Conservation (phyloP, 169 alveolate species). For the Plasmodium adleri region DNA sequence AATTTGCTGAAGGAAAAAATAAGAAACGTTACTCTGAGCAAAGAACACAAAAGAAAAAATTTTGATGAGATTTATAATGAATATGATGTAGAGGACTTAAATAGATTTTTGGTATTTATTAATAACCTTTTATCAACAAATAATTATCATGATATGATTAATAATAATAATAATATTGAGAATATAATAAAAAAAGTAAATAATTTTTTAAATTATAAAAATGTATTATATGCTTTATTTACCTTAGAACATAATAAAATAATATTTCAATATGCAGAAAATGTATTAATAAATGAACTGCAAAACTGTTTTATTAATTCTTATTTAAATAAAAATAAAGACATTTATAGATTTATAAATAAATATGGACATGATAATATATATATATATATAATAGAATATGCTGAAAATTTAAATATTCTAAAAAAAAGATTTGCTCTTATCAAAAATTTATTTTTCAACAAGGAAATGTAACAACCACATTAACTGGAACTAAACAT, state of each 20-base stretch:
- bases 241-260: conserved; percentile 36
- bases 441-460: conserved; percentile 25
- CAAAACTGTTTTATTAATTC: conserved; percentile 38
- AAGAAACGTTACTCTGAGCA: conserved; percentile 27
- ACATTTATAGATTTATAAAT: conserved; percentile 30
- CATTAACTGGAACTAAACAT: too few relatives aligned
- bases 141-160: neutral
- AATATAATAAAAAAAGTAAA: conserved; percentile 4
- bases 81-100: neutral
- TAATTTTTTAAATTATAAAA: conserved; percentile 31
- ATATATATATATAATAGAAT: conserved; percentile 35
- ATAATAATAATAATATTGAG: neutral
- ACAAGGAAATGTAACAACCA: too few relatives aligned
- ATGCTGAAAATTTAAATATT: conserved; percentile 15
- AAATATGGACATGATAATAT: conserved; percentile 36
- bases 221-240: conserved; percentile 54
- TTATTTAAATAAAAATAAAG: conserved; percentile 16
- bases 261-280: conserved; percentile 36
- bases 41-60: conserved; percentile 14
- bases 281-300: conserved; percentile 18
- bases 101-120: conserved; percentile 16
- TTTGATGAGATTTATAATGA: neutral
- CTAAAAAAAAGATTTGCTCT: conserved; percentile 26
- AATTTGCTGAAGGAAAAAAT: conserved; percentile 30
- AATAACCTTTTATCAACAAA: conserved; percentile 7